Evolutionary conservation across 441 rosid species (phyloP), one percentile per base, ranked within the genome.

Genomic region (Raphanus hybrid): DNA sequence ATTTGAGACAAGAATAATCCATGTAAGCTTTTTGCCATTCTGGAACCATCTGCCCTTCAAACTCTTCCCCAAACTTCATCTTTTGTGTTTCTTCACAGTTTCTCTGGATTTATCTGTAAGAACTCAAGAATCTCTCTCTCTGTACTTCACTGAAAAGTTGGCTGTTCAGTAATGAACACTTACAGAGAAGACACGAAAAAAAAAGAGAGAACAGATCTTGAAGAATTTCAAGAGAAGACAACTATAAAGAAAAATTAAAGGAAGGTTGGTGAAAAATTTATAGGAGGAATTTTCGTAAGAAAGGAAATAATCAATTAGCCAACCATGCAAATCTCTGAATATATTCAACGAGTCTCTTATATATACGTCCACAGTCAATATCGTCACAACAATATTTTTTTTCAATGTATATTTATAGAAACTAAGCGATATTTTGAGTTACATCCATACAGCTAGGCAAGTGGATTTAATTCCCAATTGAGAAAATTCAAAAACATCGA

Each of bases 1-100:
- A 48, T 50, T 87, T 85, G 14, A 89, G 84, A 48, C 66, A 0
- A 43, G 73, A 54, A 16, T 87, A 89, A 37, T 85, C 70, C 81
- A 86, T 80, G 85, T 86, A 87, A 6, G 87, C 87, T 75, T 83
- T 75, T 70, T 85, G 84, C 92, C 89, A 89, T 82, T 89, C 89
- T 32, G 82, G 82, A 64, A 89, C 82, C 91, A 79, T 84, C 45
- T 87, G 91, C 0, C 75, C 57, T 1, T 23, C 65, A 37, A 78
- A 84, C 27, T 89, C 88, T 76, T 87, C 82, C 54, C 92, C 92
- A 71, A 90, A 90, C 86, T 89, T 90, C 95, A 90, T 29, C 34
- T 29, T 29, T 29, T 29, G 34, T 29, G 20, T 54, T 15, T 50
- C 61, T 57, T 64, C n/a, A 37, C 43, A 37, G 43, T 37, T 37